Base-by-base conservation (phyloP, 495 filamentous ascomycete species). In the Penicillium lividum region DNA sequence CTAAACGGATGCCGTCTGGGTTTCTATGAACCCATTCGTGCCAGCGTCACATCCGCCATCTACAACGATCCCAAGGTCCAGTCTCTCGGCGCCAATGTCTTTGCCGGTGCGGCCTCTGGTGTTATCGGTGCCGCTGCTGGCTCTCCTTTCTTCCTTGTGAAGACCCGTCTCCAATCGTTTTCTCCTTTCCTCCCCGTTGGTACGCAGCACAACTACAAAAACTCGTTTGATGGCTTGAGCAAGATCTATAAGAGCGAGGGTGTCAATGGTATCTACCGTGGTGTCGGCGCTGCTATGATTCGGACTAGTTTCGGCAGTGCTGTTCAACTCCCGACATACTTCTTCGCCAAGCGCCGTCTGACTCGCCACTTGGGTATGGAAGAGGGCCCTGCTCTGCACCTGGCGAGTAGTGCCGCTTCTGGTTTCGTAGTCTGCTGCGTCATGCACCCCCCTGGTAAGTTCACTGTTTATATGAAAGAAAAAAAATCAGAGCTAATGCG, bases 111-210 rank as follows among this genome's bases (percentile, higher is more conserved):
- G 7, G 73, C 84, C 4, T 93, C 90, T 7, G 94, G 94, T 57
- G 87, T 98, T 44, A 80, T 98, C 42, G 94, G 94, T 55, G 94
- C 94, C 6, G 89, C 89, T 8, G 89, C 88, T 13, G 94, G 92
- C 22, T 96, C 92, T 28, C 95, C 94, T 1, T 98, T 99, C 72
- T 99, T 98, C 79, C 82, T 99, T n/a, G 89, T 96, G 69, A 99
- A 99, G 78, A 99, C 94, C 8, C 86, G 94, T 13, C 80, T 99
- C 56, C 94, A 99, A 73, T 96, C 91, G 48, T 97, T 82, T 78
- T 96, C 92, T 8, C 92, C 93, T 5, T 96, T 96, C 77, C 83
- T 94, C 15, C 94, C 94, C 15, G 93, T 98, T 54, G 94, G 94
- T 51, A 97, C 94, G 1, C 94, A 99, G 68, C 94, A 99, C 70